These are phyloP conservation scores for Platismatia glauca DNA, from an alignment of 495 filamentous ascomycete genomes.

Conservation along the genomic window DNA sequence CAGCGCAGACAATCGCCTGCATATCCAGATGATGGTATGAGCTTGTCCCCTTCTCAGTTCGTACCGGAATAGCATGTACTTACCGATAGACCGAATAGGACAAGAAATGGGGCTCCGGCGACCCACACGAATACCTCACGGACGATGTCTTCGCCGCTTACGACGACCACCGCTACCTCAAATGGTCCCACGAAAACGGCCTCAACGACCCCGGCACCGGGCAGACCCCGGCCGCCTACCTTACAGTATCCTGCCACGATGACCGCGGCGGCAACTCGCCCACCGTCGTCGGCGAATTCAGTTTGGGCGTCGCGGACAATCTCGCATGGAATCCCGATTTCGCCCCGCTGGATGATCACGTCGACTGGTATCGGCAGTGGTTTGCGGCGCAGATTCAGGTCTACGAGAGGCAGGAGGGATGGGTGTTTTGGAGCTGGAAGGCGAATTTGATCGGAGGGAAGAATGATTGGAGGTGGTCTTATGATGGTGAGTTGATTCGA, in stretches of 20 bases:
- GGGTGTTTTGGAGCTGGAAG: slow-evolving; percentile 61
- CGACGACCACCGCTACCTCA: slow-evolving; percentile 48
- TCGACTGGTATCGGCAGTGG: slow-evolving; percentile 47
- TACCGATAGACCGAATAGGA: slow-evolving; percentile 13
- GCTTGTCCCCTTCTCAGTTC: too few relatives aligned
- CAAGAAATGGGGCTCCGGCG: slow-evolving; percentile 42
- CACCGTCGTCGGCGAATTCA: slow-evolving; percentile 52
- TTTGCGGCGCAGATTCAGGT: slow-evolving; percentile 51
- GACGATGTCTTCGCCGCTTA: slow-evolving; percentile 39
- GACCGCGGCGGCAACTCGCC: slow-evolving; percentile 38
- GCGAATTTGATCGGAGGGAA: slow-evolving; percentile 34
- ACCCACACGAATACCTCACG: slow-evolving; percentile 36
- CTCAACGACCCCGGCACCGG: slow-evolving; percentile 21
- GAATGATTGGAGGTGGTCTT: slow-evolving; percentile 48
- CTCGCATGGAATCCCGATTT: slow-evolving; percentile 38
- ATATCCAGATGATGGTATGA: slow-evolving; percentile 35
- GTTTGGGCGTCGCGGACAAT: slow-evolving; percentile 38
- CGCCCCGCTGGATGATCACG: slow-evolving; percentile 34
- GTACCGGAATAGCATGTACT: background rate
- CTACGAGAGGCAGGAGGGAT: slow-evolving; percentile 51
- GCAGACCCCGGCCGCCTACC: slow-evolving; percentile 34
- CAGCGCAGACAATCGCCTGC: slow-evolving; percentile 33
- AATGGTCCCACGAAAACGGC: slow-evolving; percentile 38
- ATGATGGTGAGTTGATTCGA: slow-evolving; percentile 31
- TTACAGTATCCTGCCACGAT: slow-evolving; percentile 43